Evolutionary conservation across 176 grass and related monocot species (phyloP).

Genomic region (Rhynchospora tenuis): DNA sequence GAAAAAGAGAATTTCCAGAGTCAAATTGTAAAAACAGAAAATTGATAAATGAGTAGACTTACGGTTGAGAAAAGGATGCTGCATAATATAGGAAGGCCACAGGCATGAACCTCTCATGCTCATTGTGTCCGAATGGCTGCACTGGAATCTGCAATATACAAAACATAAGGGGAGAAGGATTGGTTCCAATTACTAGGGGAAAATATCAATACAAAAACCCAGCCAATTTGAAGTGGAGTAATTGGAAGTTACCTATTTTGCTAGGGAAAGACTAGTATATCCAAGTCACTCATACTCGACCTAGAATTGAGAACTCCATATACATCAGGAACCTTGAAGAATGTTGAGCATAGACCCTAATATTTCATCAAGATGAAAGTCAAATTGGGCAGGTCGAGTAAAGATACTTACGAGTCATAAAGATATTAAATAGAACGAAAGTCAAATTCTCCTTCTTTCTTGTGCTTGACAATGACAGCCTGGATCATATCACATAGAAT

Average conservation of each 20-base stretch:
- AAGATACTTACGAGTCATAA: background rate
- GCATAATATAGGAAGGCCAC: constrained; percentile 86
- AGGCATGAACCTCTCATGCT: constrained; percentile 96
- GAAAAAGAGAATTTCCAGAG: background rate
- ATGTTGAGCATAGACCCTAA: constrained; percentile 72
- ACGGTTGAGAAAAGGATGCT: constrained; percentile 90
- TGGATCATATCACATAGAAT: constrained; percentile 18
- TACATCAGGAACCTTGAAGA: constrained; percentile 97
- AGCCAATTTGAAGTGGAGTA: constrained; percentile 23
- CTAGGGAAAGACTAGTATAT: constrained; percentile 81
- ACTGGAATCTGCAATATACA: constrained; percentile 81
- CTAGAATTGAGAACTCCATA: constrained; percentile 99
- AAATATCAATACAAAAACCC: background rate
- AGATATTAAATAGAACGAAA: constrained; percentile 15
- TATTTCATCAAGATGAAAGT: constrained; percentile 1
- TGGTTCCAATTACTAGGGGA: background rate
- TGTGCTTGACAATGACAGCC: constrained; percentile 76
- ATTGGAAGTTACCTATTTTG: constrained; percentile 65
- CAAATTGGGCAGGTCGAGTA: background rate
- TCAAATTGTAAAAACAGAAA: background rate
- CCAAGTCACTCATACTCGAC: constrained; percentile 87
- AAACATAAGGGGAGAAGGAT: background rate
- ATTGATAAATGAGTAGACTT: constrained; percentile 33
- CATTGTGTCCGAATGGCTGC: constrained; percentile 78
- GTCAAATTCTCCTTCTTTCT: constrained; percentile 61